These are phyloP conservation scores for Chlorella sp. DNA, from an alignment of 139 green algal species.

Conservation along the genomic window DNA sequence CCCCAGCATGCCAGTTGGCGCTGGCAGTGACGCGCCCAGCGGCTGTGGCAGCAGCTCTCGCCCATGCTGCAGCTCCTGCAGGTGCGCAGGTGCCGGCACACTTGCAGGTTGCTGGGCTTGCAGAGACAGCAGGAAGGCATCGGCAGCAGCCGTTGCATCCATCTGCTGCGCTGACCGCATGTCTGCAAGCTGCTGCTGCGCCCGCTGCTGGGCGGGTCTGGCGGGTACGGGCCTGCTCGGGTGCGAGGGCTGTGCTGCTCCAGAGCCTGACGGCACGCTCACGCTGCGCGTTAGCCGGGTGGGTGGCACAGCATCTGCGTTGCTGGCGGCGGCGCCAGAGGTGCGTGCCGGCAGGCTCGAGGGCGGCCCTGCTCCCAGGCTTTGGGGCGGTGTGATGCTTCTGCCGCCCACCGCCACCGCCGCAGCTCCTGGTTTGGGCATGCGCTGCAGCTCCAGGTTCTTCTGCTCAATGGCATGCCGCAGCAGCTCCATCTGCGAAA, in stretches of 20 bases:
- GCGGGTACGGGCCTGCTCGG: too few species aligned
- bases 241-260: background rate
- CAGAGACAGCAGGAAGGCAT: constrained; percentile 5
- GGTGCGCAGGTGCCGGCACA: background rate
- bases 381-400: background rate
- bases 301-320: background rate
- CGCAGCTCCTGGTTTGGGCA: background rate
- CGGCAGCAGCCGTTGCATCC: constrained; percentile 4
- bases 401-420: too few species aligned
- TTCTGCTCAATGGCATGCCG: constrained; percentile 30
- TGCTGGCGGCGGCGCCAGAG: background rate
- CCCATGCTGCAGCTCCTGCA: background rate
- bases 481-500: constrained; percentile 13
- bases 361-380: background rate
- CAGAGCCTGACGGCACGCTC: background rate
- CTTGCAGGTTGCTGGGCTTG: background rate
- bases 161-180: background rate
- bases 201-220: background rate
- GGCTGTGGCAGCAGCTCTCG: background rate
- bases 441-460: constrained; percentile 18
- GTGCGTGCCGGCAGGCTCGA: background rate
- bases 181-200: background rate
- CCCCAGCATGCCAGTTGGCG: too few species aligned
- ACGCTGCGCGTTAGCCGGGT: background rate
- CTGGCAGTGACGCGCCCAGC: too few species aligned